Evolutionary conservation across 139 green algal species (phyloP), one percentile per base, ranked within the genome.

Genomic region (Zygnema cylindricum): DNA sequence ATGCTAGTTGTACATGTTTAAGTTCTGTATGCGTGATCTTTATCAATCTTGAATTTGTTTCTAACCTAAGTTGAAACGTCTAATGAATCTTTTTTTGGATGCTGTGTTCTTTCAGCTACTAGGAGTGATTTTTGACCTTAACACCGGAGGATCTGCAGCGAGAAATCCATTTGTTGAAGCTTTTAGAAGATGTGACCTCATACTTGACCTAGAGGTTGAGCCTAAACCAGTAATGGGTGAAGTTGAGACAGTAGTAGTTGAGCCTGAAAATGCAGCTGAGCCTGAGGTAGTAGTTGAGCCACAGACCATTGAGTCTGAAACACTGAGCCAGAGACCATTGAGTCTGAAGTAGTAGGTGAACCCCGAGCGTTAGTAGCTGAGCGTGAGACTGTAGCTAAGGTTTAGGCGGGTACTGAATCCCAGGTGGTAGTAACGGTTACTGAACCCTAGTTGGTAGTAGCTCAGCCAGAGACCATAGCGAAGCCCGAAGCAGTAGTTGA

Each of bases 151-250:
- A 32, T 55, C 71, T 90, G 69, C 30, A 43, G 92, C 76, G 2
- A 39, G 71, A 1, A 89, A 82, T 77, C 43, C 73, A 25, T 91
- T 88, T 79, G 87, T 81, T 43, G 36, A 42, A 32, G 89, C 90
- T 16, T 92, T 88, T 76, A 82, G 92, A 23, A 25, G 54, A 30
- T 43, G 55, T n/a, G 89, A 93, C 39, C 75, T 92, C 22, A 69
- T 87, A 25, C 25, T 54, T 35, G 49, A 82, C 0, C 40, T 49
- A 30, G 77, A 86, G 42, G 38, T 86, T 76, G 90, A 91, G 76
- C 43, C 84, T 57, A 88, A 78, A 22, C 43, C 69, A n/a, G 57
- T 36, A n/a, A n/a, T n/a, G n/a, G n/a, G 30, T 30, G 30, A 25
- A 73, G 57, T 30, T 73, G 57, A 73, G 57, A 73, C 25, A 69